Evolutionary conservation across 257 asterid species (phyloP).

Genomic region (Plantago ovata): DNA sequence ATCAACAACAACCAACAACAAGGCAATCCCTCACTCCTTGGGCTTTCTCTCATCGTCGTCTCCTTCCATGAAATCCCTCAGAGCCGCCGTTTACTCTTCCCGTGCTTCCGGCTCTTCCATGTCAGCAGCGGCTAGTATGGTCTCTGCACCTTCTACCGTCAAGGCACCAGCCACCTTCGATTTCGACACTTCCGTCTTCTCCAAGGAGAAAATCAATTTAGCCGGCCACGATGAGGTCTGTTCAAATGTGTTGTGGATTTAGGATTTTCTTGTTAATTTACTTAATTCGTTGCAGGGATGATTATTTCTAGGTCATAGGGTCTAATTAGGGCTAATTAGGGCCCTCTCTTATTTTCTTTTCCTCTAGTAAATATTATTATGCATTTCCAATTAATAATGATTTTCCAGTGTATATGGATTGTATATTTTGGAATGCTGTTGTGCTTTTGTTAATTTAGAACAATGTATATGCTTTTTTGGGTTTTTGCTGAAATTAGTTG

Average conservation of each 20-base stretch:
- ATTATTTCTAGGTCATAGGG: no score
- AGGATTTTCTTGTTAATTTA: neutral
- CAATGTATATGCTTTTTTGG: no score
- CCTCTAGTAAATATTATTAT: no score
- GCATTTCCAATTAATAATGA: no score
- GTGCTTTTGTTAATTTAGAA: no score
- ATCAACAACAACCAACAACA: conserved; percentile 15
- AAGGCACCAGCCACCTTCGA: conserved; percentile 49
- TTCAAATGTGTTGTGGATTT: neutral
- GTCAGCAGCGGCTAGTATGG: conserved; percentile 64
- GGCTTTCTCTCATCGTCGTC: conserved; percentile 57
- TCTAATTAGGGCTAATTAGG: no score
- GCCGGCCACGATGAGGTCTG: conserved; percentile 86
- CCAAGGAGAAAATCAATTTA: conserved; percentile 74
- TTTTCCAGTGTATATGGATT: no score
- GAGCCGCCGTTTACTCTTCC: conserved; percentile 25
- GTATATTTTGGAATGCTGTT: no score
- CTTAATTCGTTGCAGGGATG: no score
- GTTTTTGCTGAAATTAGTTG: no score
- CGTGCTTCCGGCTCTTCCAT: conserved; percentile 38
- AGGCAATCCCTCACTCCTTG: conserved; percentile 18
- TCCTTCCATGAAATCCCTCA: conserved; percentile 49
- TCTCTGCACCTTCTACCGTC: conserved; percentile 40
- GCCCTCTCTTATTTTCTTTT: no score
- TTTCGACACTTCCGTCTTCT: conserved; percentile 74